phyloP scores from a whole-genome alignment of 2,329 filamentous ascomycete species.

The Penicillium decumbens region DNA sequence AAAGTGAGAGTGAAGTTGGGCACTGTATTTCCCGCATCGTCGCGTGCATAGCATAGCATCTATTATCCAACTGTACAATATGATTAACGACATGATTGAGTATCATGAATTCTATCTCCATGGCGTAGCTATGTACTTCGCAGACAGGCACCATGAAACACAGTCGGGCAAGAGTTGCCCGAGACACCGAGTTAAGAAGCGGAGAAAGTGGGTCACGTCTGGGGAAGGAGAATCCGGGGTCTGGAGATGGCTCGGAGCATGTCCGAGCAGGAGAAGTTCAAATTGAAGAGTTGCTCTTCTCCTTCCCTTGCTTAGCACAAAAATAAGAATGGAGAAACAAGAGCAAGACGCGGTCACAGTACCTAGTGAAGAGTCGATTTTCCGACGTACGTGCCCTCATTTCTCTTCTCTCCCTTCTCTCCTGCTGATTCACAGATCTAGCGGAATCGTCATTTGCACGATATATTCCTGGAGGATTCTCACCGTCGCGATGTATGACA shows the following conservation, averaged over 20 bases:
- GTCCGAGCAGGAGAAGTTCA: neutral
- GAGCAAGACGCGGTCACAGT: neutral
- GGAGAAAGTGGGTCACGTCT: neutral
- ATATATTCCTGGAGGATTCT: conserved; percentile 10
- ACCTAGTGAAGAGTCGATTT: conserved; percentile 3
- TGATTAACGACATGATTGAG: neutral
- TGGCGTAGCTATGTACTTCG: neutral
- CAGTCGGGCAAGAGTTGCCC: neutral
- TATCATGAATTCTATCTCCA: neutral
- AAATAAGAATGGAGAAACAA: neutral
- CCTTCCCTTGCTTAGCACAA: neutral
- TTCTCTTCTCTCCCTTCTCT: neutral
- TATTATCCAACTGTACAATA: conserved; percentile 7
- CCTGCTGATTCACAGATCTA: neutral
- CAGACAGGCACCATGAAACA: neutral
- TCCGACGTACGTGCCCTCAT: conserved; percentile 4
- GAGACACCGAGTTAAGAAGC: neutral
- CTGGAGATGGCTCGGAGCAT: conserved; percentile 1
- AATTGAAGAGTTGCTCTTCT: neutral
- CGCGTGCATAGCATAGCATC: conserved; percentile 15
- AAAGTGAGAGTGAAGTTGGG: conserved; percentile 1
- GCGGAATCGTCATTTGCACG: conserved; percentile 3
- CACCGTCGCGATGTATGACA: conserved; percentile 9
- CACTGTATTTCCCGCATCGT: neutral
- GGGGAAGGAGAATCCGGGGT: conserved; percentile 4